Conservation (phyloP, 73 alveolate species). For the Blepharisma japonicum region DNA sequence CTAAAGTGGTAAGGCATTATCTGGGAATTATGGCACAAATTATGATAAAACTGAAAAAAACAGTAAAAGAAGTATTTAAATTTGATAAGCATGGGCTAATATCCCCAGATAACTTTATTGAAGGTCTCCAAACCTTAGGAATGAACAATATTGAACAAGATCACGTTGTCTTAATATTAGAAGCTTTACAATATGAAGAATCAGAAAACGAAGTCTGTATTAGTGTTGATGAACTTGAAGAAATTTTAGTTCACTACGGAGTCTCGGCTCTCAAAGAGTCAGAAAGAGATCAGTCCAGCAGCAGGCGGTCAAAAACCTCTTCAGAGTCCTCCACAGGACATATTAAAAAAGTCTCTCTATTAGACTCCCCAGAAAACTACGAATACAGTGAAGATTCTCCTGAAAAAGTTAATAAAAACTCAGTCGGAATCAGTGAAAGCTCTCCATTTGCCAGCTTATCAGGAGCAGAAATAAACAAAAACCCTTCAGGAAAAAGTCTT, state of each 20-base stretch:
- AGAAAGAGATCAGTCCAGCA: slow-evolving; percentile 35
- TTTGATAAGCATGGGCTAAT: background rate
- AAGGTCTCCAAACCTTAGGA: background rate
- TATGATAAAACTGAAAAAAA: background rate
- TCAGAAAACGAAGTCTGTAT: slow-evolving; percentile 45
- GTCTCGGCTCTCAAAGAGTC: slow-evolving; percentile 35
- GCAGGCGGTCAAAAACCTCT: slow-evolving; percentile 36
- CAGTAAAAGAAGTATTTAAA: background rate
- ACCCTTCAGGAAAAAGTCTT: background rate
- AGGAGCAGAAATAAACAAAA: background rate
- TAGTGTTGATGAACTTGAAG: slow-evolving; percentile 46
- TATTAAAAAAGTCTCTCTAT: slow-evolving; percentile 33
- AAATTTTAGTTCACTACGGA: slow-evolving; percentile 34
- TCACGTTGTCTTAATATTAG: slow-evolving; percentile 26
- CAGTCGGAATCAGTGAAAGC: background rate
- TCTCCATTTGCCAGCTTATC: slow-evolving; percentile 22
- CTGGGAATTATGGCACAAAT: background rate
- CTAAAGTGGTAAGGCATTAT: slow-evolving; percentile 19
- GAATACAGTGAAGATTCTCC: slow-evolving; percentile 30
- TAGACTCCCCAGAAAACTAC: slow-evolving; percentile 33
- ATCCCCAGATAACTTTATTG: slow-evolving; percentile 2
- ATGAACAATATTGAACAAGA: slow-evolving; percentile 13
- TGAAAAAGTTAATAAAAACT: background rate
- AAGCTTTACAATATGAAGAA: slow-evolving; percentile 41
- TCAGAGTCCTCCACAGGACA: background rate